phyloP scores from a whole-genome alignment of 163 green algal species.

The Scenedesmus sp. region DNA sequence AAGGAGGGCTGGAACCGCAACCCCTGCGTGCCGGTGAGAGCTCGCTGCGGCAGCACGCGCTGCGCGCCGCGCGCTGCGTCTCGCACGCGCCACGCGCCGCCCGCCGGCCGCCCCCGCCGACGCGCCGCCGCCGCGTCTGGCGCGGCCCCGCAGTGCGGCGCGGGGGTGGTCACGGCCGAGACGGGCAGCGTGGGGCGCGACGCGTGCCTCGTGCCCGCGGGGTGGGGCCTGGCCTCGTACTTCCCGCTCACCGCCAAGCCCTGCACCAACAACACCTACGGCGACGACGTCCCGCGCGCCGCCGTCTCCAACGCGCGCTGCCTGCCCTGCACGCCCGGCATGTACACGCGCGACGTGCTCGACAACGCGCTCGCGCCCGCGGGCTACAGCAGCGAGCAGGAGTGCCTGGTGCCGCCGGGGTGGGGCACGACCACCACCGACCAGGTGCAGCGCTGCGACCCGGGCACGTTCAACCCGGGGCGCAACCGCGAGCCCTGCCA shows the following conservation, averaged over 20 bases:
- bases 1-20: conserved; percentile 16
- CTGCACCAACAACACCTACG: conserved; percentile 13
- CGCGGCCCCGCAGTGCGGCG: conserved; percentile 10
- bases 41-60: neutral
- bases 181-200: neutral
- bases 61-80: too few relatives aligned
- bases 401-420: conserved; percentile 6
- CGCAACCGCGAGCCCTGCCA: conserved; percentile 13
- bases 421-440: conserved; percentile 7
- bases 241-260: conserved; percentile 1
- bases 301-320: neutral
- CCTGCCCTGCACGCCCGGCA: neutral
- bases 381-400: conserved; percentile 1
- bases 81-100: too few relatives aligned
- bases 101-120: too few relatives aligned
- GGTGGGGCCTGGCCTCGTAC: conserved; percentile 1
- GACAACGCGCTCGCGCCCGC: neutral
- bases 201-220: conserved; percentile 22
- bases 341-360: conserved; percentile 6
- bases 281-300: neutral
- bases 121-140: too few relatives aligned
- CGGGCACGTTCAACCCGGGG: conserved; percentile 14
- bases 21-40: neutral
- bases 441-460: neutral
- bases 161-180: neutral